These are phyloP conservation scores for Elymus sibiricus DNA, from an alignment of 176 grass and related monocot genomes.

Conservation along the genomic window DNA sequence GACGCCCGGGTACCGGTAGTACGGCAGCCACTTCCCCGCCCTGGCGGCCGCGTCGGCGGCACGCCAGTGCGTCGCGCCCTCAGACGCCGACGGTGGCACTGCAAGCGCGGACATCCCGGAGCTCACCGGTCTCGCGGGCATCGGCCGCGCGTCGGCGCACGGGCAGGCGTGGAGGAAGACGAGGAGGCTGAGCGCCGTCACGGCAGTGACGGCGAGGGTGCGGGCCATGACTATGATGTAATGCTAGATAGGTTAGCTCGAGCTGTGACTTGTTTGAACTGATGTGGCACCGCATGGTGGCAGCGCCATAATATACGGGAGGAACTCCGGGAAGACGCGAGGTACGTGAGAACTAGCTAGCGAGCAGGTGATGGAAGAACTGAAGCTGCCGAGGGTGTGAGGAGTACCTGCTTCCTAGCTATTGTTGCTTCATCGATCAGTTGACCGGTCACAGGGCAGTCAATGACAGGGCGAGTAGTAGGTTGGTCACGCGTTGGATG, in stretches of 20 bases:
- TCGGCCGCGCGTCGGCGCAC: neutral
- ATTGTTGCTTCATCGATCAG: neutral
- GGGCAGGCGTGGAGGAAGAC: neutral
- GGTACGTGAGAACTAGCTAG: neutral
- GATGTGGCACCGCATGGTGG: neutral
- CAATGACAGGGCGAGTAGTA: neutral
- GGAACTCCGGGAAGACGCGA: neutral
- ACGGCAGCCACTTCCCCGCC: conserved; percentile 47
- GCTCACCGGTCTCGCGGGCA: neutral
- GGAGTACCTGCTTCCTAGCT: neutral
- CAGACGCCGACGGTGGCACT: conserved; percentile 2
- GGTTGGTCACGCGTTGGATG: neutral
- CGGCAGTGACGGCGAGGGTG: neutral
- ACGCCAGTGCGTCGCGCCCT: neutral
- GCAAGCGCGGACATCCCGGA: neutral
- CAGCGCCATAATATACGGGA: neutral
- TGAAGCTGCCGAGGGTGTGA: neutral
- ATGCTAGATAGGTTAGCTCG: neutral
- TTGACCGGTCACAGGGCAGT: neutral
- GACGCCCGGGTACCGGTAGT: conserved; percentile 12
- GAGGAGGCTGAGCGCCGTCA: conserved; percentile 1
- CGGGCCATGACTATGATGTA: conserved; percentile 27
- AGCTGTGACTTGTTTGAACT: neutral
- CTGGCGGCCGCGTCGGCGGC: neutral
- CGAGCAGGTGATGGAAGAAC: neutral